These are phyloP conservation scores for Colletotrichum endophyticum DNA, from an alignment of 2,329 filamentous ascomycete species.

Conservation along the genomic window DNA sequence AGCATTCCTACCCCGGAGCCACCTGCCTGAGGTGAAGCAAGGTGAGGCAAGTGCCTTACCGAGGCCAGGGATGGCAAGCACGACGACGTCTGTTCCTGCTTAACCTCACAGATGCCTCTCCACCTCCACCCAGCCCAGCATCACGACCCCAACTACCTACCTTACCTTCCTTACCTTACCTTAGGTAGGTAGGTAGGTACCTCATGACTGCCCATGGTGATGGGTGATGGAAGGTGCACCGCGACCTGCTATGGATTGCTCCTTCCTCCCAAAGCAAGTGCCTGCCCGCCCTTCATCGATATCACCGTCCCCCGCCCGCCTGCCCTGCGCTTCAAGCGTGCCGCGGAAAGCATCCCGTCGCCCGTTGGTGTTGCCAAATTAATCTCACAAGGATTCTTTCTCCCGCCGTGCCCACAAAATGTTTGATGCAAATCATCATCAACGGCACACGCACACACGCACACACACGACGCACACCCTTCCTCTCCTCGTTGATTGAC, in stretches of 20 bases:
- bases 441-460: not conserved
- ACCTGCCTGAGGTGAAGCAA: not conserved
- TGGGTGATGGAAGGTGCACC: not conserved
- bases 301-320: not conserved
- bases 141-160: not conserved
- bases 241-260: not conserved
- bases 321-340: not conserved
- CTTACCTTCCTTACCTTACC: not conserved
- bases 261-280: not conserved
- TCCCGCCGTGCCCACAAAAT: not conserved
- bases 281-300: not conserved
- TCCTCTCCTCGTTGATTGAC: not conserved
- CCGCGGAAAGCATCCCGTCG: not conserved
- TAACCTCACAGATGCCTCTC: not conserved
- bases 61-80: not conserved
- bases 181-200: not conserved
- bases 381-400: not conserved
- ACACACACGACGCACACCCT: not conserved
- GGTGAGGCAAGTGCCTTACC: not conserved
- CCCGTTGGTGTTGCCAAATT: not conserved
- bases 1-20: not conserved
- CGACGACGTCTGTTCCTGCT: not conserved
- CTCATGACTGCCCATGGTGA: not conserved
- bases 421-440: slow-evolving; percentile 7
- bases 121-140: not conserved